A percentile compares a stretch with the other conserved stretches of the same genome.
Conservation (phyloP, 164 flowering plant genomes). For the Piper longum region DNA sequence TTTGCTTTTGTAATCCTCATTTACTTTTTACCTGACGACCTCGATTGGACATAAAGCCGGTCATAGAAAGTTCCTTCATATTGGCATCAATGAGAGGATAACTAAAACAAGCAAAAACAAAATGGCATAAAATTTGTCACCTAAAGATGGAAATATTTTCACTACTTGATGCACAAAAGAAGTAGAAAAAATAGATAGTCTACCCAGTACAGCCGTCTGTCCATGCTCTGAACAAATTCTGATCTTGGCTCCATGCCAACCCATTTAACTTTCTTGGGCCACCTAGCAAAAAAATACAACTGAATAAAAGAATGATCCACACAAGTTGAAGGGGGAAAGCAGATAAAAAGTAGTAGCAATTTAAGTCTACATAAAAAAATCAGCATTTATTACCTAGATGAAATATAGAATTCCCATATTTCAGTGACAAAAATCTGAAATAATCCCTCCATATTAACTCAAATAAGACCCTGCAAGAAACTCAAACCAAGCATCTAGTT, state of each 20-base stretch:
- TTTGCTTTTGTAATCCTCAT: too few species aligned
- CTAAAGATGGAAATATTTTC: not conserved
- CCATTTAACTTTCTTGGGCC: slow-evolving; percentile 49
- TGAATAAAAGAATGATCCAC: not conserved
- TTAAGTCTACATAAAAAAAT: not conserved
- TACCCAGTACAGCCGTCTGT: slow-evolving; percentile 85
- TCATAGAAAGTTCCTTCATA: slow-evolving; percentile 70
- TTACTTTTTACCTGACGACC: slow-evolving; percentile 63
- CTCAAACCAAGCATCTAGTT: not conserved
- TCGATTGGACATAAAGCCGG: slow-evolving; percentile 96
- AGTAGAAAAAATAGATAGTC: not conserved
- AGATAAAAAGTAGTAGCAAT: not conserved
- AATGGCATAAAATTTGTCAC: too few species aligned
- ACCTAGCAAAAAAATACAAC: slow-evolving; percentile 24
- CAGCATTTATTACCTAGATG: slow-evolving; percentile 42
- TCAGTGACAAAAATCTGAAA: slow-evolving; percentile 75
- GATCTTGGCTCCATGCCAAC: slow-evolving; percentile 67
- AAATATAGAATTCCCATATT: slow-evolving; percentile 68
- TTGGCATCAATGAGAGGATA: slow-evolving; percentile 90
- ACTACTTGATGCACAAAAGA: not conserved
- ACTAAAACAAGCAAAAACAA: slow-evolving; percentile 21
- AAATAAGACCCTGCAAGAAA: slow-evolving; percentile 68
- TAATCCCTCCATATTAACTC: slow-evolving; percentile 95
- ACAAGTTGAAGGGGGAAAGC: not conserved
- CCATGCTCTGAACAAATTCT: slow-evolving; percentile 60